phyloP scores from a whole-genome alignment of 2,329 filamentous ascomycete species.

The Aphanoascus verrucosus region DNA sequence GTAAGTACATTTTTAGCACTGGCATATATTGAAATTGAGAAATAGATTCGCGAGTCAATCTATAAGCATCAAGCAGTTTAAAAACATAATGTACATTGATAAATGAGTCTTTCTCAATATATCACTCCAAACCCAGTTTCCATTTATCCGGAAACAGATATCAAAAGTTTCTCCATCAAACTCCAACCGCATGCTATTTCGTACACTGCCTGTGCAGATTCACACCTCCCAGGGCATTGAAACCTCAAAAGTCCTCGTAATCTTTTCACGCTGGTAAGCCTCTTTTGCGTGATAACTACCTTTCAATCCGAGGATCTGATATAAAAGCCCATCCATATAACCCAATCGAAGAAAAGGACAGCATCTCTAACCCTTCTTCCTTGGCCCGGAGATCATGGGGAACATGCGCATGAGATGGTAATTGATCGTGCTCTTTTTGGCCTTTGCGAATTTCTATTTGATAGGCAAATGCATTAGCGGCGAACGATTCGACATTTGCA shows the following conservation, averaged over 20 bases:
- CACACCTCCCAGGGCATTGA: background rate
- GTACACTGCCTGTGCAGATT: background rate
- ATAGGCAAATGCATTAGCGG: background rate
- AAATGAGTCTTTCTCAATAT: background rate
- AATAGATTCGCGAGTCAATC: background rate
- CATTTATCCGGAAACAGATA: background rate
- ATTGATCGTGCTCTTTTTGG: conserved; percentile 73
- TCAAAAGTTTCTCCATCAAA: conserved; percentile 2
- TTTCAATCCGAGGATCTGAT: background rate
- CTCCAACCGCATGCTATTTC: conserved; percentile 10
- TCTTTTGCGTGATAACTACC: background rate
- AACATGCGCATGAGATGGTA: conserved; percentile 75
- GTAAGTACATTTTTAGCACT: too few relatives aligned
- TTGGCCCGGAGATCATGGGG: conserved; percentile 58
- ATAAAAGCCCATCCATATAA: background rate
- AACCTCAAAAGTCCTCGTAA: background rate
- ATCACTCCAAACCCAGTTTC: background rate
- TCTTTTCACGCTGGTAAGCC: background rate
- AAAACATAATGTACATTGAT: conserved; percentile 2
- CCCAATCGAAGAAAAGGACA: background rate
- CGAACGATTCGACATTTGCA: background rate
- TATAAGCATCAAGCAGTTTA: background rate
- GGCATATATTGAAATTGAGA: background rate
- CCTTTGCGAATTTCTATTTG: conserved; percentile 43
- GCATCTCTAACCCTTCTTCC: conserved; percentile 42